phyloP scores from a whole-genome alignment of 1,284 basidiomycete genomes.

The Trichosporon coremiiforme region DNA sequence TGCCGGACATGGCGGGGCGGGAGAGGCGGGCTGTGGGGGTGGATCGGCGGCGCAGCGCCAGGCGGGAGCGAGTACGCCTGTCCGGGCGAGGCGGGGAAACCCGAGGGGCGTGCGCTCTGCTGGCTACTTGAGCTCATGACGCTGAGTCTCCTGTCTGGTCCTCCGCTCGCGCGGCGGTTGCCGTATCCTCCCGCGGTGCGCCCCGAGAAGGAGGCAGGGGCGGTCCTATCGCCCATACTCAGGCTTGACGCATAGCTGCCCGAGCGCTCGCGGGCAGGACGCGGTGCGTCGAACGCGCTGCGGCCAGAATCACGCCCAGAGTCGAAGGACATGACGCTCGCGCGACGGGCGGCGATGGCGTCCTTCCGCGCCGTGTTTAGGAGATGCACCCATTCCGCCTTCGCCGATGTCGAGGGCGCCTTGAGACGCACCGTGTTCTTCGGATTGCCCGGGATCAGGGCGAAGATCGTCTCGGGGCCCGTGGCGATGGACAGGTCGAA shows the following conservation, averaged over 20 bases:
- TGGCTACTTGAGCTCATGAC: not conserved
- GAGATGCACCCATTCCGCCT: slow-evolving; percentile 38
- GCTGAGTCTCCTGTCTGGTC: not conserved
- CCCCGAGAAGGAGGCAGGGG: not conserved
- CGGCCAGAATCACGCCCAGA: not conserved
- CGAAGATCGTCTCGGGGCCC: slow-evolving; percentile 67
- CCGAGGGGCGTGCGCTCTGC: not conserved
- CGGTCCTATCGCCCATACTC: not conserved
- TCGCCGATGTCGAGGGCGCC: slow-evolving; percentile 27
- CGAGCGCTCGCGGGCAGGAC: not conserved
- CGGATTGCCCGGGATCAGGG: slow-evolving; percentile 53
- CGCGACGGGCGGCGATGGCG: slow-evolving; percentile 21
- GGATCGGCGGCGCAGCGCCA: not conserved
- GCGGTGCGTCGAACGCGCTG: not conserved
- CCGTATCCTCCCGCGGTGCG: too few relatives aligned
- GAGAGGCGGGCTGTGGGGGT: not conserved
- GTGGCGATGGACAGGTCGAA: slow-evolving; percentile 45
- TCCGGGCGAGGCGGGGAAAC: not conserved
- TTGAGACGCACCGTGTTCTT: slow-evolving; percentile 27
- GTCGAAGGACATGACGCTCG: slow-evolving; percentile 13
- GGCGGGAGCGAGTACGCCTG: not conserved
- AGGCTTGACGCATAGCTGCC: not conserved
- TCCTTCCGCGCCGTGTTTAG: slow-evolving; percentile 23
- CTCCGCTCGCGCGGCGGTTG: not conserved
- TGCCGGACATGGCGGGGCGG: not conserved